Conservation (phyloP, 2,329 filamentous ascomycete species). For the Pseudopithomyces chartarum region DNA sequence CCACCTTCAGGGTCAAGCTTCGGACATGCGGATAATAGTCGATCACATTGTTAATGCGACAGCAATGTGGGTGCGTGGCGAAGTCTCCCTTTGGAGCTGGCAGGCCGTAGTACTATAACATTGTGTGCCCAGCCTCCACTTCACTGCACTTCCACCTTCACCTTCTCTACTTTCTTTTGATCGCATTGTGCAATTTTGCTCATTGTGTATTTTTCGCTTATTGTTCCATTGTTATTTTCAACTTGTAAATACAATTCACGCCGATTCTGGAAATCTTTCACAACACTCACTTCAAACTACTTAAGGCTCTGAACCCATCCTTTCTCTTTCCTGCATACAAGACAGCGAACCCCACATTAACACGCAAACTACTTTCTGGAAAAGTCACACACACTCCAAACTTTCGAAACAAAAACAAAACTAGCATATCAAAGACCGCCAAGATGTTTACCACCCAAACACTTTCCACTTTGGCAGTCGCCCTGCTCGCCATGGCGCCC, state of each 20-base stretch:
- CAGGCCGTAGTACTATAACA: constrained; percentile 8
- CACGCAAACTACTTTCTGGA: constrained; percentile 7
- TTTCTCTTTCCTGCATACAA: background rate
- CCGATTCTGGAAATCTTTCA: constrained; percentile 1
- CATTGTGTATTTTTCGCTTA: constrained; percentile 8
- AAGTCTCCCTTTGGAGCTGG: background rate
- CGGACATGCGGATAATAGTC: background rate
- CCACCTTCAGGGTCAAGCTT: background rate
- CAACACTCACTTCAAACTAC: constrained; percentile 1
- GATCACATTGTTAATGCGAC: constrained; percentile 7
- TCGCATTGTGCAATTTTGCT: constrained; percentile 14
- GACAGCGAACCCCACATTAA: background rate
- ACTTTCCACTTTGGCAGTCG: constrained; percentile 16
- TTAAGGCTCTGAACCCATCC: constrained; percentile 6
- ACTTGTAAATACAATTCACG: constrained; percentile 1
- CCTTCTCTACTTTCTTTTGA: constrained; percentile 13
- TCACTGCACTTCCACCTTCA: constrained; percentile 22
- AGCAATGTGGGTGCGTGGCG: constrained; percentile 5
- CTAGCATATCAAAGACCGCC: constrained; percentile 7
- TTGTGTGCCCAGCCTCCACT: constrained; percentile 10
- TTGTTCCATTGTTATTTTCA: constrained; percentile 12
- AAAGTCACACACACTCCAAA: constrained; percentile 3
- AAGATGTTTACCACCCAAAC: constrained; percentile 10
- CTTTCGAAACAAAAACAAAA: constrained; percentile 4
- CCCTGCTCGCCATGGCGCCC: constrained; percentile 54